phyloP scores from a whole-genome alignment of 306 rosid genomes.

The Abrus pulchellus region DNA sequence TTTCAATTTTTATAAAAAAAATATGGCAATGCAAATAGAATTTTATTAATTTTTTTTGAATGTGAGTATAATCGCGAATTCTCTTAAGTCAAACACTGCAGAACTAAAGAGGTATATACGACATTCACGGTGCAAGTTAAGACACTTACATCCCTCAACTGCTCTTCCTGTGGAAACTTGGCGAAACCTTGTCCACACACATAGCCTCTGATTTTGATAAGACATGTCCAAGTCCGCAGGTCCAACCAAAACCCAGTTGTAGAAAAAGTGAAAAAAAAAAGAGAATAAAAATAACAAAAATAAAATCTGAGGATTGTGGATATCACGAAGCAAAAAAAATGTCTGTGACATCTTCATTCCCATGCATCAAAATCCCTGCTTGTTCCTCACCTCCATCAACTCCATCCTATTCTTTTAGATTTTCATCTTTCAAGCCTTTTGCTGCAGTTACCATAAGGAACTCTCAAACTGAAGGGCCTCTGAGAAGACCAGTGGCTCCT shows the following conservation, averaged over 20 bases:
- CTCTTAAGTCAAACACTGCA: slow-evolving; percentile 30
- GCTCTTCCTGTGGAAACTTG: slow-evolving; percentile 61
- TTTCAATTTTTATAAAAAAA: too few species aligned
- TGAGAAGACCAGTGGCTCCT: slow-evolving; percentile 93
- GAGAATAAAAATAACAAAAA: not conserved
- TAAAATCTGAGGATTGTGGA: not conserved
- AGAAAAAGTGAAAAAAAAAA: not conserved
- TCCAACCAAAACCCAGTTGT: slow-evolving; percentile 41
- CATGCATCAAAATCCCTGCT: slow-evolving; percentile 73
- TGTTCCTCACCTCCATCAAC: slow-evolving; percentile 61
- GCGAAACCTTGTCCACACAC: slow-evolving; percentile 76
- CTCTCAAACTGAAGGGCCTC: slow-evolving; percentile 87
- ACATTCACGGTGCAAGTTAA: slow-evolving; percentile 11
- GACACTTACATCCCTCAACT: slow-evolving; percentile 13
- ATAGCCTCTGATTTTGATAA: slow-evolving; percentile 53
- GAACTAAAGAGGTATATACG: not conserved
- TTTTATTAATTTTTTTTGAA: too few species aligned
- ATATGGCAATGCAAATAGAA: too few species aligned
- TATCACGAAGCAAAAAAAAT: slow-evolving; percentile 52
- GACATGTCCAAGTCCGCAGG: slow-evolving; percentile 47
- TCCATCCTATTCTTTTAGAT: slow-evolving; percentile 50
- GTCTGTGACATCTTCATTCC: slow-evolving; percentile 83
- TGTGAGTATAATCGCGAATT: not conserved
- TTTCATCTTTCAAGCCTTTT: slow-evolving; percentile 59
- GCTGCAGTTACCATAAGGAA: slow-evolving; percentile 62